These are phyloP conservation scores for Paecilomyces fulvus DNA, from an alignment of 2,329 filamentous ascomycete genomes.

Conservation along the genomic window DNA sequence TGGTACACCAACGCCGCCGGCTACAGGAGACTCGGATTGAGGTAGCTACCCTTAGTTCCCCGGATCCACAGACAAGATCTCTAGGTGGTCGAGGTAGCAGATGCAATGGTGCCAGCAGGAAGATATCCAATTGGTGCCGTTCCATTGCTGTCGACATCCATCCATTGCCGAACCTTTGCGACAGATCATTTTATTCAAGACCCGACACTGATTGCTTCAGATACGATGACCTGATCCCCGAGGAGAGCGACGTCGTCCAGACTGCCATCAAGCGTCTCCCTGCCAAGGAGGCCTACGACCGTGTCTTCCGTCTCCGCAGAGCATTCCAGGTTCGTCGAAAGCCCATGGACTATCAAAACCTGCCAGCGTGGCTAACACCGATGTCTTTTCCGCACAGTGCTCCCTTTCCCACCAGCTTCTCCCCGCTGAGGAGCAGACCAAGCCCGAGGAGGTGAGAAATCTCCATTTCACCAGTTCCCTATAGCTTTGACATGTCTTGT, in stretches of 20 bases:
- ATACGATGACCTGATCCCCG: constrained; percentile 87
- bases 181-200: not conserved
- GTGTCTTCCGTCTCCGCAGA: constrained; percentile 92
- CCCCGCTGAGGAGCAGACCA: constrained; percentile 58
- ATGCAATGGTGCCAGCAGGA: not conserved
- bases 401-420: constrained; percentile 59
- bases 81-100: not conserved
- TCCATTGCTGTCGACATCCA: not conserved
- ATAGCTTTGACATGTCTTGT: not conserved
- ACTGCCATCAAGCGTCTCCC: constrained; percentile 83
- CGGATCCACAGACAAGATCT: constrained; percentile 1
- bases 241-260: constrained; percentile 82
- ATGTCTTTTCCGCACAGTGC: constrained; percentile 40
- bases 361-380: constrained; percentile 5
- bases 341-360: not conserved
- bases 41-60: constrained; percentile 48
- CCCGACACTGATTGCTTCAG: constrained; percentile 39
- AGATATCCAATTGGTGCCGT: not conserved
- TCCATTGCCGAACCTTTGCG: not conserved
- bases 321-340: constrained; percentile 65
- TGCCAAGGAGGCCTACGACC: constrained; percentile 87
- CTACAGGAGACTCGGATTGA: constrained; percentile 87
- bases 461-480: constrained; percentile 5
- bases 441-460: constrained; percentile 53
- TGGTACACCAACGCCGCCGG: constrained; percentile 88